Evolutionary conservation across 257 asterid genomes (phyloP), one percentile per base, ranked within the genome.

Genomic region (Gentiana macrophylla): DNA sequence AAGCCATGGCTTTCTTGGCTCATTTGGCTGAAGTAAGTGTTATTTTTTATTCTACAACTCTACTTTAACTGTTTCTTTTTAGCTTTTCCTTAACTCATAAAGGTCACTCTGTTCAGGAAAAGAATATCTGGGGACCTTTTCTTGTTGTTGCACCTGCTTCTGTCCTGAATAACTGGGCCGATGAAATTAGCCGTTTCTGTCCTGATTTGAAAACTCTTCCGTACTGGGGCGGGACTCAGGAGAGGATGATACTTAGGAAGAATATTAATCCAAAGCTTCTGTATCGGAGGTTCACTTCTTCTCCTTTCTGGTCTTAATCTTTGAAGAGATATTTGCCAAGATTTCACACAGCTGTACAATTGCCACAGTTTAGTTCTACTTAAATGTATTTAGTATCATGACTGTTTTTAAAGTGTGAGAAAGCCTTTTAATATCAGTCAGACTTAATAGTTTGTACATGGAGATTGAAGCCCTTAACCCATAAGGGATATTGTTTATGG

Each of bases 101-200:
- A 69, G 47, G 49, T 63, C 56, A 37, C 63, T 55, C 63, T 72
- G 56, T 67, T 7, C 65, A 88, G 95, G 98, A 87, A 62, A 92
- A 92, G 74, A 88, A 83, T 70, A 92, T 92, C 69, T 92, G 98
- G 98, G 98, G 98, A 5, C 98, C 98, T 70, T 88, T 88, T 72
- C 78, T 92, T 77, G 93, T 92, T 68, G 98, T 92, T 70, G 98
- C 97, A 57, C 98, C 98, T 51, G 92, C 98, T 35, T 88, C 97
- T 50, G 98, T 92, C 67, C 71, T 92, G 83, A 88, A 73, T 70
- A 92, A 92, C 70, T 92, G 98, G 98, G 97, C 95, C 57, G 97
- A 88, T 73, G 98, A 92, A 77, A 83, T 92, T 74, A 80, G 94
- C 61, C 97, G 97, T 71, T 92, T 88, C 73, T 85, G 97, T 76